Conservation (phyloP, 139 green algal species). For the Auxenochlorella pyrenoidosa region DNA sequence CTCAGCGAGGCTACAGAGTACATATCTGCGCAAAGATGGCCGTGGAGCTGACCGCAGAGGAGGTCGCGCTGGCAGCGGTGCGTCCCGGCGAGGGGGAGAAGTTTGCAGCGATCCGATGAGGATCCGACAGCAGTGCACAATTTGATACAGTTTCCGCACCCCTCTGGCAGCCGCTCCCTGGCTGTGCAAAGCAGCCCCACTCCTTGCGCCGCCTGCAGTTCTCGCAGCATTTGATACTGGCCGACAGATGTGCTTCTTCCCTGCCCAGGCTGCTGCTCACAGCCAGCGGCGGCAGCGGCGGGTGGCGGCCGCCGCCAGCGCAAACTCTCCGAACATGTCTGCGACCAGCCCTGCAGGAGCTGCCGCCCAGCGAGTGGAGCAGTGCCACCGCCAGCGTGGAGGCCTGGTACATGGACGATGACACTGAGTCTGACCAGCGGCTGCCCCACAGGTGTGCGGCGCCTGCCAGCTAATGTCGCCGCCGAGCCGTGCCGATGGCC, state of each 20-base stretch:
- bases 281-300: no score
- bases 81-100: background rate
- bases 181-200: background rate
- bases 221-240: background rate
- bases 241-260: background rate
- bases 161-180: background rate
- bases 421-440: slow-evolving; percentile 75
- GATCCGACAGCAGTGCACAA: no score
- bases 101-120: no score
- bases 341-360: background rate
- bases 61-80: slow-evolving; percentile 15
- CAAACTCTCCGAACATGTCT: background rate
- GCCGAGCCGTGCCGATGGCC: background rate
- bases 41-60: slow-evolving; percentile 8
- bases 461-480: background rate
- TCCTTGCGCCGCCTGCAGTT: background rate
- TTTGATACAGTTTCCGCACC: no score
- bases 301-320: no score
- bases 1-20: background rate
- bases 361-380: slow-evolving; percentile 16
- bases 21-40: background rate
- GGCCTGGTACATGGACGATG: slow-evolving; percentile 91
- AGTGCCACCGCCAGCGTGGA: slow-evolving; percentile 51
- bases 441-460: slow-evolving; percentile 63
- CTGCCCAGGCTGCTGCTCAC: no score